Conservation (phyloP, 108 stramenopile species). For the Mediolabrus comicus region DNA sequence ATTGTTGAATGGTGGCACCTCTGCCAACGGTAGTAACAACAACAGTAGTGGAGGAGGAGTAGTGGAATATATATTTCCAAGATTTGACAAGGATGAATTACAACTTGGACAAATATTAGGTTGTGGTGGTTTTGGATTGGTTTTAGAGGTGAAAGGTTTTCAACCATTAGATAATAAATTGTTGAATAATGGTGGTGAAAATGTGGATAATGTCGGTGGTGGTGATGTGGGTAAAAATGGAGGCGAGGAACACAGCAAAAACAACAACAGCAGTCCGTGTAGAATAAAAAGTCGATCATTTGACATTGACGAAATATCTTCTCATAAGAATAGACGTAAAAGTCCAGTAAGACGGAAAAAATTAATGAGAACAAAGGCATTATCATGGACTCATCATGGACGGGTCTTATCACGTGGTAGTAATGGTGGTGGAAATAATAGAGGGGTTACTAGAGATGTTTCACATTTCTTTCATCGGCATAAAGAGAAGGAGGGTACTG, state of each 20-base stretch:
- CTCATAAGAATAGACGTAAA: not conserved
- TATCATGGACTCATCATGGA: not conserved
- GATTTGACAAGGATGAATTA: slow-evolving; percentile 63
- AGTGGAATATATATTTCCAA: slow-evolving; percentile 23
- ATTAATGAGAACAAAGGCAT: not conserved
- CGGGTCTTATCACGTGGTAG: not conserved
- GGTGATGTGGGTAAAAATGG: not conserved
- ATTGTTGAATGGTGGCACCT: not conserved
- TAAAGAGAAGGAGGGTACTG: not conserved
- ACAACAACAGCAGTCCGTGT: not conserved
- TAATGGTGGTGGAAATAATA: not conserved
- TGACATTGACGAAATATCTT: too few species aligned
- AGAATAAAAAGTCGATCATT: not conserved
- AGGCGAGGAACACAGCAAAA: not conserved
- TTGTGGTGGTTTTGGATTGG: slow-evolving; percentile 75
- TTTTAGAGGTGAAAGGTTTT: slow-evolving; percentile 58
- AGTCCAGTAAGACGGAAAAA: not conserved
- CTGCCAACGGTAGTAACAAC: not conserved
- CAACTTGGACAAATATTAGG: slow-evolving; percentile 68
- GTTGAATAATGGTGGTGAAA: not conserved
- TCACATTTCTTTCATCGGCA: slow-evolving; percentile 6
- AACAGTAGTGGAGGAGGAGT: too few species aligned
- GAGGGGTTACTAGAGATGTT: not conserved
- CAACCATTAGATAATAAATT: not conserved
- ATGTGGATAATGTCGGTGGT: not conserved